Evolutionary conservation across 2,329 filamentous ascomycete genomes (phyloP).

Genomic region (Penicillium brevicompactum): DNA sequence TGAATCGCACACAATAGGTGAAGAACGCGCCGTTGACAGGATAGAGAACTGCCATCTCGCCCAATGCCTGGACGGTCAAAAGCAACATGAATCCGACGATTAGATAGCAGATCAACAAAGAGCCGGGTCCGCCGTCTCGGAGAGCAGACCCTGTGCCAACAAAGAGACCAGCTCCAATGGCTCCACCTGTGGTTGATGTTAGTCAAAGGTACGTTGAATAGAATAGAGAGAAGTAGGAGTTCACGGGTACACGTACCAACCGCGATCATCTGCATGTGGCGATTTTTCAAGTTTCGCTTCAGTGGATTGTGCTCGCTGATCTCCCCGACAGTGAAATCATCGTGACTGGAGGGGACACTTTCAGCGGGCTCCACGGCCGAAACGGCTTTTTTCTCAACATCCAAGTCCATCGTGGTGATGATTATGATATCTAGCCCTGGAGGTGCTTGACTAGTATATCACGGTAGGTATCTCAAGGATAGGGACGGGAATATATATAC

Average conservation of each 20-base stretch:
- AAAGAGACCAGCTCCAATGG: slow-evolving; percentile 47
- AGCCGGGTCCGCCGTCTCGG: slow-evolving; percentile 38
- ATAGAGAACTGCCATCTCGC: slow-evolving; percentile 63
- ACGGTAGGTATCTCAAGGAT: neutral
- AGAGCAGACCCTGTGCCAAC: slow-evolving; percentile 43
- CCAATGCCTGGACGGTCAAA: slow-evolving; percentile 61
- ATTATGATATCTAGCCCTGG: neutral
- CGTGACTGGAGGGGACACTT: neutral
- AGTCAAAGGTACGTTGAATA: neutral
- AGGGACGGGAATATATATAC: neutral
- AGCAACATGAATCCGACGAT: slow-evolving; percentile 62
- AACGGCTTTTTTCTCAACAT: slow-evolving; percentile 19
- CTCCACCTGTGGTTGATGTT: slow-evolving; percentile 26
- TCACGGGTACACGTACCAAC: slow-evolving; percentile 30
- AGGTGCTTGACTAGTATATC: neutral
- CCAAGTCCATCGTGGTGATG: slow-evolving; percentile 15
- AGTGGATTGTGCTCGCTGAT: slow-evolving; percentile 24
- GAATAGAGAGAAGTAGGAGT: neutral
- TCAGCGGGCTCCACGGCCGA: slow-evolving; percentile 8
- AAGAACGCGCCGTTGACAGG: slow-evolving; percentile 66
- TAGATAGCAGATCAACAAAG: slow-evolving; percentile 47
- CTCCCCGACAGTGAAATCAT: slow-evolving; percentile 10
- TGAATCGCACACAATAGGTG: slow-evolving; percentile 62
- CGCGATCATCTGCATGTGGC: slow-evolving; percentile 46
- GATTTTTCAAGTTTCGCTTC: slow-evolving; percentile 31